phyloP scores from a whole-genome alignment of 305 asterid species.

The Ilex paraguariensis region DNA sequence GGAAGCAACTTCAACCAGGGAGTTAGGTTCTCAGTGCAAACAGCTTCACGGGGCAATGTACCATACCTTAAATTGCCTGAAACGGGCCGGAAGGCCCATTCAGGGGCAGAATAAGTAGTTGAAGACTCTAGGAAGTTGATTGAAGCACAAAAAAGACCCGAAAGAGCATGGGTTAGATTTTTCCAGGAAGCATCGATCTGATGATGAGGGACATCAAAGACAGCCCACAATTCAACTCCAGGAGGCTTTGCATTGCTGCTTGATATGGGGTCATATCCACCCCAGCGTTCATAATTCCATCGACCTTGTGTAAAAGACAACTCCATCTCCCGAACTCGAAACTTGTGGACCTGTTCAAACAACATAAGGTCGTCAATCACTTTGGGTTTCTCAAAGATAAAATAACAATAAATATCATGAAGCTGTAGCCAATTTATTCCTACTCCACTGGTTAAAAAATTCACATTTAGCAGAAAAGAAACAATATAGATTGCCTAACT shows the following conservation, averaged over 20 bases:
- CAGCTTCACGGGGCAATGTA: slow-evolving; percentile 98
- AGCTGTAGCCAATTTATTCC: too few relatives aligned
- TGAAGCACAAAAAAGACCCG: slow-evolving; percentile 99
- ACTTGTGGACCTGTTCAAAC: slow-evolving; percentile 67
- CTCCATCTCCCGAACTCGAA: slow-evolving; percentile 82
- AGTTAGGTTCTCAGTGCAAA: slow-evolving; percentile 98
- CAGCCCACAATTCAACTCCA: slow-evolving; percentile 98
- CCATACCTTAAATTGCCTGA: slow-evolving; percentile 77
- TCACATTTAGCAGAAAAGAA: too few relatives aligned
- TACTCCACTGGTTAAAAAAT: too few relatives aligned
- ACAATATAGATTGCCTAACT: too few relatives aligned
- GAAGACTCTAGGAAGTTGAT: slow-evolving; percentile 91
- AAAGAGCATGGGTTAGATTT: slow-evolving; percentile 90
- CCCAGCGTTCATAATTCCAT: slow-evolving; percentile 96
- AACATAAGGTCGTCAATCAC: slow-evolving; percentile 8
- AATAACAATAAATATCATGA: too few relatives aligned
- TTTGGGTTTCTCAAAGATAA: slow-evolving; percentile 7
- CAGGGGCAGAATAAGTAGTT: slow-evolving; percentile 74
- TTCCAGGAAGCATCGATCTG: slow-evolving; percentile 90
- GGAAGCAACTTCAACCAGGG: slow-evolving; percentile 99
- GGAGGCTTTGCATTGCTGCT: slow-evolving; percentile 92
- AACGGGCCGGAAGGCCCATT: slow-evolving; percentile 63
- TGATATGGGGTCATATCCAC: slow-evolving; percentile 83
- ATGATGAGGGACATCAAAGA: slow-evolving; percentile 71
- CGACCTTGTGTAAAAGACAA: slow-evolving; percentile 98